Conservation (phyloP, 2,329 filamentous ascomycete species). For the Penicillium sp. region DNA sequence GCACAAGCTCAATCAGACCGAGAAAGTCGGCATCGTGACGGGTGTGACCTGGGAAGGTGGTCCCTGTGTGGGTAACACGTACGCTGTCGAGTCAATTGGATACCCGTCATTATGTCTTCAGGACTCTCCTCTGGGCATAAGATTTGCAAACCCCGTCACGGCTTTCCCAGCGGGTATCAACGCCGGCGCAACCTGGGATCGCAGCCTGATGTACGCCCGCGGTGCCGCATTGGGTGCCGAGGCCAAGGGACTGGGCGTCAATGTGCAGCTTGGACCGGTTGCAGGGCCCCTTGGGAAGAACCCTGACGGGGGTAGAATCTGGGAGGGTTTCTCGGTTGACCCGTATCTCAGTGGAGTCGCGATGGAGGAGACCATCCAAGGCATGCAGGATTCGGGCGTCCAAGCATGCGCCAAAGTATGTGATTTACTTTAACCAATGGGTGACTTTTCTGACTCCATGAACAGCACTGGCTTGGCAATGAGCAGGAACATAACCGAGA, state of each 20-base stretch:
- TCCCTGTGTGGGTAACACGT: slow-evolving; percentile 35
- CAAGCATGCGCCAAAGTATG: slow-evolving; percentile 23
- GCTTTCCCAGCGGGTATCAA: slow-evolving; percentile 45
- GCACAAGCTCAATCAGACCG: slow-evolving; percentile 13
- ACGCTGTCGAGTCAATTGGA: slow-evolving; percentile 24
- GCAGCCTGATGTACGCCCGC: slow-evolving; percentile 52
- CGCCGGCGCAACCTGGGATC: slow-evolving; percentile 53
- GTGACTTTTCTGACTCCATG: slow-evolving; percentile 53
- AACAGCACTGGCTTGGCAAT: slow-evolving; percentile 61
- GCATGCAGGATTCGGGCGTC: slow-evolving; percentile 56
- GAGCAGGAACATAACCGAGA: slow-evolving; percentile 58
- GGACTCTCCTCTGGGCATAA: slow-evolving; percentile 37
- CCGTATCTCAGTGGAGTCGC: slow-evolving; percentile 46
- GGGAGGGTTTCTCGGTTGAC: slow-evolving; percentile 48
- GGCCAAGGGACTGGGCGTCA: slow-evolving; percentile 29
- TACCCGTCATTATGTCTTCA: slow-evolving; percentile 36
- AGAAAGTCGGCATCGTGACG: slow-evolving; percentile 32
- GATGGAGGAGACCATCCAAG: slow-evolving; percentile 48
- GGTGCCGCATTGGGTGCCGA: slow-evolving; percentile 57
- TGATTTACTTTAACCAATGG: slow-evolving; percentile 24
- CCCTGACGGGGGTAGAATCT: slow-evolving; percentile 19
- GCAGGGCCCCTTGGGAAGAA: slow-evolving; percentile 44
- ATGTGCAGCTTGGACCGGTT: slow-evolving; percentile 43
- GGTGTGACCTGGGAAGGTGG: slow-evolving; percentile 30
- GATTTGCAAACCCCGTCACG: slow-evolving; percentile 45